These are phyloP conservation scores for Rhodotorula diobovata DNA, from an alignment of 768 basidiomycete genomes.

Conservation along the genomic window DNA sequence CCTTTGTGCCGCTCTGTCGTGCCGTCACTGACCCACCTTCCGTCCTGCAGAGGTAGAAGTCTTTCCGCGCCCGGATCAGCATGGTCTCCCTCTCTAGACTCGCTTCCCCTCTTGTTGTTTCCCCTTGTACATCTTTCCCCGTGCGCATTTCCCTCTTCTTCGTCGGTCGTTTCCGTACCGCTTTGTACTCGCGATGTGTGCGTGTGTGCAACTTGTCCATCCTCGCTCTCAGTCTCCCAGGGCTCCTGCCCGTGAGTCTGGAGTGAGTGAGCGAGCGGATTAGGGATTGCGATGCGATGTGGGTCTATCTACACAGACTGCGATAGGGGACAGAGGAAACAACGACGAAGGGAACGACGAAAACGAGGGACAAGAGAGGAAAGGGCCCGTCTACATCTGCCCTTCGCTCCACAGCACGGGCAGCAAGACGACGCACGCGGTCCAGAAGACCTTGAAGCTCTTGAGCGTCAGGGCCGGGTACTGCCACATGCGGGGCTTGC, in stretches of 20 bases:
- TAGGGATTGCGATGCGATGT: too few relatives aligned
- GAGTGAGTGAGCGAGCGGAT: too few relatives aligned
- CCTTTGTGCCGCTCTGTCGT: neutral
- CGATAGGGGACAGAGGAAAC: too few relatives aligned
- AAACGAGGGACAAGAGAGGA: too few relatives aligned
- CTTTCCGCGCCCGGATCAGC: too few relatives aligned
- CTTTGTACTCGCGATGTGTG: neutral
- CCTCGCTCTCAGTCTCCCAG: too few relatives aligned
- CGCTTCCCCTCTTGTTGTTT: too few relatives aligned
- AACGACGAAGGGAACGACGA: neutral
- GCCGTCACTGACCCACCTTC: neutral
- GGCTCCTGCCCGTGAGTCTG: too few relatives aligned
- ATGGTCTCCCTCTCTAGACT: too few relatives aligned
- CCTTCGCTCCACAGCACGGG: slow-evolving; percentile 81
- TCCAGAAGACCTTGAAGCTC: slow-evolving; percentile 67
- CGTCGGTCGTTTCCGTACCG: neutral
- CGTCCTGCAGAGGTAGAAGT: too few relatives aligned
- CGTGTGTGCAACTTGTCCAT: neutral
- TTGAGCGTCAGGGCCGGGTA: slow-evolving; percentile 66
- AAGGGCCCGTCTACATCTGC: slow-evolving; percentile 19
- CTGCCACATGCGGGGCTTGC: slow-evolving; percentile 23
- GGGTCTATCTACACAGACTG: too few relatives aligned
- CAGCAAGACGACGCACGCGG: slow-evolving; percentile 79
- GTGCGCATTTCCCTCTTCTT: neutral
- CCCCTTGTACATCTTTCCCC: neutral